phyloP scores from a whole-genome alignment of 1,139 yeast genomes.

The Pichia terricola region DNA sequence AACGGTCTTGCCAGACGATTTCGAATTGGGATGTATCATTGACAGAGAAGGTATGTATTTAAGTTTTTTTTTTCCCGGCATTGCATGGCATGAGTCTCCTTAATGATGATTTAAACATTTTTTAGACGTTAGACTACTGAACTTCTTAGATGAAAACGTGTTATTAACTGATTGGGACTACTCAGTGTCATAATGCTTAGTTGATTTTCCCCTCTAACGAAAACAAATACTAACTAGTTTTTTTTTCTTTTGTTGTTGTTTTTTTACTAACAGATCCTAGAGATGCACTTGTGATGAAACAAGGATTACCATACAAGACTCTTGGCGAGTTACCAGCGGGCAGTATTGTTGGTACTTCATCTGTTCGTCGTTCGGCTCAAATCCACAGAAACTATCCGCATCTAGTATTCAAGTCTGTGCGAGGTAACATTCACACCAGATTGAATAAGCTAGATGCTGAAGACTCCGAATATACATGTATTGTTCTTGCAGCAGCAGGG shows the following conservation, averaged over 20 bases:
- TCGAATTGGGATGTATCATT: constrained; percentile 79
- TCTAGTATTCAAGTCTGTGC: constrained; percentile 61
- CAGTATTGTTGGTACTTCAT: constrained; percentile 85
- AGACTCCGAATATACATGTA: constrained; percentile 59
- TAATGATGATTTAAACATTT: constrained; percentile 23
- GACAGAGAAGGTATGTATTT: constrained; percentile 49
- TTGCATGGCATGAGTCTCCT: background rate
- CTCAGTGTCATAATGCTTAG: no score
- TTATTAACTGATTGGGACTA: constrained; percentile 9
- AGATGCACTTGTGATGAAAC: constrained; percentile 83
- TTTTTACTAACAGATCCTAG: constrained; percentile 51
- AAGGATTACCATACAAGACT: constrained; percentile 49
- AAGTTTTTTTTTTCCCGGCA: background rate
- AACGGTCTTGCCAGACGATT: constrained; percentile 80
- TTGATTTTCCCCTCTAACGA: no score
- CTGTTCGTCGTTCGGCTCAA: constrained; percentile 86
- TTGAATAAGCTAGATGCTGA: constrained; percentile 66
- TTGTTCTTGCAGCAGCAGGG: constrained; percentile 90
- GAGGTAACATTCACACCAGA: constrained; percentile 86
- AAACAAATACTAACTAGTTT: background rate
- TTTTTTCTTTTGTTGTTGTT: background rate
- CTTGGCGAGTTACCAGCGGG: constrained; percentile 76
- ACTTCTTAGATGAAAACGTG: constrained; percentile 29
- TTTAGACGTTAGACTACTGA: constrained; percentile 49
- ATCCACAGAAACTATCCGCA: constrained; percentile 48